A percentile compares a stretch with the other conserved stretches of the same genome.
These are phyloP conservation scores for Carex arenaria DNA, from an alignment of 202 grass and related monocot genomes.

Conservation along the genomic window DNA sequence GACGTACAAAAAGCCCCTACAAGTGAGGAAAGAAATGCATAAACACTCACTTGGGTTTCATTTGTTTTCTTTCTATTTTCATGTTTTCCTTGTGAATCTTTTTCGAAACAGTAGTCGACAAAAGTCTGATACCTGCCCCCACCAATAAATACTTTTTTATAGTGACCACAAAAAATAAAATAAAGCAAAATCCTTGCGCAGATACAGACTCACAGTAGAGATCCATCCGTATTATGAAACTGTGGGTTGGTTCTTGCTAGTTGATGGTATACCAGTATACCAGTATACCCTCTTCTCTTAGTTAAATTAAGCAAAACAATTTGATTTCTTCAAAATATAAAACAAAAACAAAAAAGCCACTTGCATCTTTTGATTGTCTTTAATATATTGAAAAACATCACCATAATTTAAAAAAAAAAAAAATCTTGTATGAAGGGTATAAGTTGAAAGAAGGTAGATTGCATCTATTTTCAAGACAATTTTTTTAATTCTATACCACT, in stretches of 20 bases:
- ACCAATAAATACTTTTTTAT: not conserved
- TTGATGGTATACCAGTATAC: not conserved
- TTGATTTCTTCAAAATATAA: not conserved
- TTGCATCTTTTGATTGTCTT: too few relatives aligned
- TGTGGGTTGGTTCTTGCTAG: not conserved
- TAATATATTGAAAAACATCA: too few relatives aligned
- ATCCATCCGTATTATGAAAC: not conserved
- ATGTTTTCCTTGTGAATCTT: not conserved
- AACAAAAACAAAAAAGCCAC: too few relatives aligned
- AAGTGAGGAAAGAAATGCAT: not conserved
- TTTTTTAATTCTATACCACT: too few relatives aligned
- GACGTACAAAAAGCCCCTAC: not conserved
- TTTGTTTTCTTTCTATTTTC: too few relatives aligned
- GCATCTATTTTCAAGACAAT: not conserved
- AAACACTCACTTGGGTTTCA: too few relatives aligned
- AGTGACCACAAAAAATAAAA: not conserved
- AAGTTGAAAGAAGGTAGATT: not conserved
- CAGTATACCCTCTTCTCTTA: not conserved
- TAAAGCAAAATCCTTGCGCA: not conserved
- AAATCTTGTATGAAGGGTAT: too few relatives aligned
- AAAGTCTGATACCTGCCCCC: not conserved
- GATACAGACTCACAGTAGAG: too few relatives aligned
- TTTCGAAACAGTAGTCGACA: not conserved
- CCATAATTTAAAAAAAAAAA: too few relatives aligned
- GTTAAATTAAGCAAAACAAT: not conserved